Percentiles rank a stretch among this genome's conserved stretches.
phyloP scores from a whole-genome alignment of 768 basidiomycete species.

The Tylopilus vinaceipallidus region DNA sequence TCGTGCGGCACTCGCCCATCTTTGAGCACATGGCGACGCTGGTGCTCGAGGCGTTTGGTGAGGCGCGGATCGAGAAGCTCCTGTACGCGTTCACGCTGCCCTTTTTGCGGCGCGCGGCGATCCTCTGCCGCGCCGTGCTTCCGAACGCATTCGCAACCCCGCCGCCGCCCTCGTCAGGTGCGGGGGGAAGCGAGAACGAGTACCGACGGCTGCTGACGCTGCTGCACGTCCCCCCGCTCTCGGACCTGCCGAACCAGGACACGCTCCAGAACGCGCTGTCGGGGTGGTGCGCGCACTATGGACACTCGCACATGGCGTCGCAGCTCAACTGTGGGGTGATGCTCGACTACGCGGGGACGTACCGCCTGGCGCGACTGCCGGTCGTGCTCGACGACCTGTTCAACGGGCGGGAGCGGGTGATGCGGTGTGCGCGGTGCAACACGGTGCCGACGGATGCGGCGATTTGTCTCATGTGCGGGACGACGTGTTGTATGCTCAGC shows the following conservation, averaged over 20 bases:
- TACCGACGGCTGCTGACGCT: constrained; percentile 73
- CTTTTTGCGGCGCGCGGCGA: constrained; percentile 85
- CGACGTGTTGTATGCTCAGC: constrained; percentile 84
- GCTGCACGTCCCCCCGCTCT: constrained; percentile 77
- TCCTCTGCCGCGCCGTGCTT: constrained; percentile 75
- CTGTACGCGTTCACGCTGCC: constrained; percentile 88
- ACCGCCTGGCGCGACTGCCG: constrained; percentile 82
- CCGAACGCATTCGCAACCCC: constrained; percentile 58
- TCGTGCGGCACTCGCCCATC: constrained; percentile 83
- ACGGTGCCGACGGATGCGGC: constrained; percentile 84
- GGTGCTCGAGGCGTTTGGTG: constrained; percentile 78
- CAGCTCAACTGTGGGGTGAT: constrained; percentile 77
- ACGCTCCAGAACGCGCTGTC: constrained; percentile 86
- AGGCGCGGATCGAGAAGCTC: constrained; percentile 80
- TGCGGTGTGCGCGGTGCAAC: constrained; percentile 74
- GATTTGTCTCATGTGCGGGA: constrained; percentile 88
- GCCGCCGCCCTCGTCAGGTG: constrained; percentile 25
- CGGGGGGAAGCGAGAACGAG: constrained; percentile 54
- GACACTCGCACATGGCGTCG: constrained; percentile 73
- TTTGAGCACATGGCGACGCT: constrained; percentile 83
- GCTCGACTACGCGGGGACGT: constrained; percentile 80
- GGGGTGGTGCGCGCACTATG: constrained; percentile 89
- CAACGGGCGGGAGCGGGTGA: constrained; percentile 64
- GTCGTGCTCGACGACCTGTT: constrained; percentile 81
- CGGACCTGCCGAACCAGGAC: constrained; percentile 78